Percentiles rank a stretch among this genome's conserved stretches.
Conservation (phyloP, 2,329 filamentous ascomycete genomes). For the Periglandula ipomoeae region DNA sequence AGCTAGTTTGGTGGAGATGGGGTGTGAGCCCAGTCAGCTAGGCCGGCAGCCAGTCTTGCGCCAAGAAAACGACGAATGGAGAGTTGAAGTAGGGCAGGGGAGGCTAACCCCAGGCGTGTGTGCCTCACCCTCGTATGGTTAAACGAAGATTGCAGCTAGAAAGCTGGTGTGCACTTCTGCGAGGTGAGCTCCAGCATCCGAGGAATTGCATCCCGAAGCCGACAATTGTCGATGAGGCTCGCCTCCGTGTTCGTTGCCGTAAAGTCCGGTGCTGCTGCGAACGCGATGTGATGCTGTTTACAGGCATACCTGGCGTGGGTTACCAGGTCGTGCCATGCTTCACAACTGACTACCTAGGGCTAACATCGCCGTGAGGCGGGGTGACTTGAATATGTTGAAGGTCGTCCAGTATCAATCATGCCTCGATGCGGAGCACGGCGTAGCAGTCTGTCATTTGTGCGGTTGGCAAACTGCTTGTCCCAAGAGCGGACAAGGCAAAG, state of each 20-base stretch:
- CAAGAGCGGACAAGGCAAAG: background rate
- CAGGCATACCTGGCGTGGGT: background rate
- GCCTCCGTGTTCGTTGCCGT: background rate
- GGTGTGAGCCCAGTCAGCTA: background rate
- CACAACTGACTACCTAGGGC: background rate
- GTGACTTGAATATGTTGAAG: background rate
- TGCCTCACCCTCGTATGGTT: background rate
- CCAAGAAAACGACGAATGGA: no score
- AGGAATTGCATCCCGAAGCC: background rate
- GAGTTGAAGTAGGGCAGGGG: no score
- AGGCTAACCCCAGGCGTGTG: background rate
- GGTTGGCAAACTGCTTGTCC: background rate
- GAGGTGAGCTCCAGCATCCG: background rate
- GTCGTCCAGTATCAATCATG: no score
- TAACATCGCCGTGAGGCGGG: background rate
- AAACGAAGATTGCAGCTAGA: background rate
- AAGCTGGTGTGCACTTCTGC: background rate
- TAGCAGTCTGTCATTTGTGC: background rate
- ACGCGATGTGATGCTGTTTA: background rate
- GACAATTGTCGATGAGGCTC: background rate
- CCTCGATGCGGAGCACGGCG: no score
- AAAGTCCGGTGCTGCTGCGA: background rate
- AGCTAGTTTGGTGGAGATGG: constrained; percentile 7
- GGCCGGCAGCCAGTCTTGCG: background rate
- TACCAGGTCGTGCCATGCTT: no score